Evolutionary conservation across 768 basidiomycete species (phyloP), one percentile per base, ranked within the genome.

Genomic region (Paxillus rubicundulus): DNA sequence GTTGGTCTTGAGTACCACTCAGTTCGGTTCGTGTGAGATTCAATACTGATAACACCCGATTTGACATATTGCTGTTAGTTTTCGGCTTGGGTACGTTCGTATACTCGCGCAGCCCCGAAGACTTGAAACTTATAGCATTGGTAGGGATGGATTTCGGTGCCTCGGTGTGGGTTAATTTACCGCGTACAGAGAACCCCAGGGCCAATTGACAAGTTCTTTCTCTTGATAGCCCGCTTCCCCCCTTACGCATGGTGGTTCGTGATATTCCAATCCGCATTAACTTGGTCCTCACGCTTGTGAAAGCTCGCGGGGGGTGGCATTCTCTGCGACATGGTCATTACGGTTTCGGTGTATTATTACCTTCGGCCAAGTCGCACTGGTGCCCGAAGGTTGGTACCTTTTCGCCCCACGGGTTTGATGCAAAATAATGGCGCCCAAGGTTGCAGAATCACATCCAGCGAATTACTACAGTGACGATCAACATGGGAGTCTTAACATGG

Each of bases 401-500:
- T 9, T 10, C n/a, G 37, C 5, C 7, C n/a, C 37, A 9, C 16
- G 10, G 17, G 37, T 17, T 9, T 38, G 17, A n/a, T 38, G n/a
- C 7, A n/a, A n/a, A 17, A 24, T 18, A 13, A 21, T 28, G 12
- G 16, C 17, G 16, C 33, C n/a, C 24, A 38, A 53, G 52, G 24
- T 2, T 13, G 2, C 32, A 43, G n/a, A 47, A 36, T 42, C 37
- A 45, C 24, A 37, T 53, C 45, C 45, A 47, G 24, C 45, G 32
- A 3, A 33, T 53, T 24, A 36, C 46, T 9, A 42, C 20, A 6
- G 45, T 53, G 24, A 47, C 47, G 16, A 36, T 53, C 14, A 47
- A 53, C 39, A 53, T 53, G 52, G 52, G 52, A 1, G 30, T 41
- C 40, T 21, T 53, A 10, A 53, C 46, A 42, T 47, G 45, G 46